These are phyloP conservation scores for Powellomyces hirtus DNA, from an alignment of 192 early-diverging fungal genomes.

Conservation along the genomic window DNA sequence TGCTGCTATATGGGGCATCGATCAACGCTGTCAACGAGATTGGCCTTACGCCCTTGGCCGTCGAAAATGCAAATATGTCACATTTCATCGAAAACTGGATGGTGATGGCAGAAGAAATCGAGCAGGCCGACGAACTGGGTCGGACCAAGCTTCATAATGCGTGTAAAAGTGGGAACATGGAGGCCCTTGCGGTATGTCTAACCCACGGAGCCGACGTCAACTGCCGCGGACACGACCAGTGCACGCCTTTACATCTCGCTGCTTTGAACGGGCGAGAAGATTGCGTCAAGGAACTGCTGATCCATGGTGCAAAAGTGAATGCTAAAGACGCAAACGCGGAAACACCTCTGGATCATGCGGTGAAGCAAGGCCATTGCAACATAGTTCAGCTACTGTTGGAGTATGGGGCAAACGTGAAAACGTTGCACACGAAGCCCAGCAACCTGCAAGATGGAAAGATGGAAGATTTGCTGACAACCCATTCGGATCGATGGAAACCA, in stretches of 20 bases:
- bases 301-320: constrained; percentile 49
- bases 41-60: constrained; percentile 44
- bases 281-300: constrained; percentile 37
- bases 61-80: constrained; percentile 35
- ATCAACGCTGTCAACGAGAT: constrained; percentile 41
- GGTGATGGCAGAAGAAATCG: constrained; percentile 33
- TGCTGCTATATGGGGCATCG: constrained; percentile 50
- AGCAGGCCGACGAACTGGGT: constrained; percentile 35
- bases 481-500: constrained; percentile 21
- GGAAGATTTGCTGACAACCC: constrained; percentile 15
- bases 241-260: constrained; percentile 55
- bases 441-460: constrained; percentile 11
- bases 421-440: constrained; percentile 24
- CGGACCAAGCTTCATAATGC: constrained; percentile 44
- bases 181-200: constrained; percentile 27
- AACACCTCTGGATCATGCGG: constrained; percentile 50
- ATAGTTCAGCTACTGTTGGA: constrained; percentile 34
- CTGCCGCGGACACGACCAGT: constrained; percentile 34
- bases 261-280: constrained; percentile 29
- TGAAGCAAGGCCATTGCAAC: constrained; percentile 20
- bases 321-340: constrained; percentile 17
- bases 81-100: constrained; percentile 43
- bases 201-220: constrained; percentile 52
- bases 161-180: constrained; percentile 32
- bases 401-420: constrained; percentile 43